phyloP scores from a whole-genome alignment of 2,329 filamentous ascomycete species.

The Penicillium sp. region DNA sequence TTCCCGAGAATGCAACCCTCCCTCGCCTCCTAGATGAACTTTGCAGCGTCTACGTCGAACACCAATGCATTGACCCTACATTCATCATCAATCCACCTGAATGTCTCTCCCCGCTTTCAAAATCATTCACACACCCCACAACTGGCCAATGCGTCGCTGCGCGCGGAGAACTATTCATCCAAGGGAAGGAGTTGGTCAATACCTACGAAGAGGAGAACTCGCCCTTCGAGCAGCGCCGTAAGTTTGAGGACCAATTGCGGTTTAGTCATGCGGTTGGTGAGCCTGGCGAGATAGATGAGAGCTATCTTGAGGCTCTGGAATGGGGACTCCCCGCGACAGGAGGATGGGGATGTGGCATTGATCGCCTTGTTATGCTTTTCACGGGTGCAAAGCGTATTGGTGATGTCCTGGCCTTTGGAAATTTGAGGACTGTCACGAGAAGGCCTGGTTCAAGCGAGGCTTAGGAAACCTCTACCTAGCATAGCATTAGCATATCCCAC shows the following conservation, averaged over 20 bases:
- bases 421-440: constrained; percentile 58
- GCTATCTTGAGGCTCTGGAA: constrained; percentile 80
- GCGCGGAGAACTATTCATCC: constrained; percentile 81
- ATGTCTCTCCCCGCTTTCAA: constrained; percentile 86
- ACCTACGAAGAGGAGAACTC: constrained; percentile 99
- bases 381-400: constrained; percentile 74
- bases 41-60: constrained; percentile 74
- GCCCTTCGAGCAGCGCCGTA: constrained; percentile 78
- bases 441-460: constrained; percentile 10
- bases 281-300: constrained; percentile 65
- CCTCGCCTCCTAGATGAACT: constrained; percentile 80
- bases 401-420: constrained; percentile 88
- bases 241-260: constrained; percentile 66
- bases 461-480: background rate
- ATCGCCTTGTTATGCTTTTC: constrained; percentile 89
- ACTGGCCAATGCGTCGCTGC: constrained; percentile 74
- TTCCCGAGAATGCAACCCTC: constrained; percentile 57
- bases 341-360: constrained; percentile 93
- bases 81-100: constrained; percentile 90
- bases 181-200: constrained; percentile 81
- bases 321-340: constrained; percentile 93
- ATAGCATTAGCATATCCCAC: background rate
- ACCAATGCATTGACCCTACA: constrained; percentile 68
- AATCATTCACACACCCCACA: constrained; percentile 71
- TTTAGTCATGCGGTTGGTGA: constrained; percentile 52